These are phyloP conservation scores for Mangifera indica DNA, from an alignment of 345 rosid species.

Conservation along the genomic window DNA sequence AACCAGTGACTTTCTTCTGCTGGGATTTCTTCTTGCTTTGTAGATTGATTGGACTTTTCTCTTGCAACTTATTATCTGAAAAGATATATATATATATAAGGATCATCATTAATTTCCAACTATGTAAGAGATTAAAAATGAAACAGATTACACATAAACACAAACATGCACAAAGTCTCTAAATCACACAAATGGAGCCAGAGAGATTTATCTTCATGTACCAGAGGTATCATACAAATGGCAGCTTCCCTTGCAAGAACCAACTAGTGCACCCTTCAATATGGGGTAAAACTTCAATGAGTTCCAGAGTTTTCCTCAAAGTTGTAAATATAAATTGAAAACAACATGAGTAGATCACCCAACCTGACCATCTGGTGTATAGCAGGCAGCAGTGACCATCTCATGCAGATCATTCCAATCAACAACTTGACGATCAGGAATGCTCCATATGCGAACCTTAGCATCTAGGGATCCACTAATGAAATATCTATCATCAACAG, in stretches of 20 bases:
- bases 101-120: slow-evolving; percentile 1
- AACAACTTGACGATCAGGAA: slow-evolving; percentile 87
- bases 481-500: slow-evolving; percentile 92
- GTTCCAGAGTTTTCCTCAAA: slow-evolving; percentile 2
- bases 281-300: slow-evolving; percentile 28
- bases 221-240: slow-evolving; percentile 67
- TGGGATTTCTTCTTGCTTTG: slow-evolving; percentile 90
- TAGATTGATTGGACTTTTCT: slow-evolving; percentile 64
- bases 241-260: slow-evolving; percentile 93
- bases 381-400: slow-evolving; percentile 98
- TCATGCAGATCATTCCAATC: slow-evolving; percentile 98
- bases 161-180: background rate
- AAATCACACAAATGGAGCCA: background rate
- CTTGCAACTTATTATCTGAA: slow-evolving; percentile 85
- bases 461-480: slow-evolving; percentile 97
- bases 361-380: slow-evolving; percentile 98
- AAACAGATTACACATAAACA: background rate
- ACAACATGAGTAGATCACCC: slow-evolving; percentile 1
- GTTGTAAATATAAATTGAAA: background rate
- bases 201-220: slow-evolving; percentile 18
- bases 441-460: slow-evolving; percentile 97
- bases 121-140: background rate
- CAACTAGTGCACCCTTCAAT: slow-evolving; percentile 86
- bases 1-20: slow-evolving; percentile 92
- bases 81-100: background rate